phyloP scores from a whole-genome alignment of 495 filamentous ascomycete genomes.

The Penicillium goetzii region DNA sequence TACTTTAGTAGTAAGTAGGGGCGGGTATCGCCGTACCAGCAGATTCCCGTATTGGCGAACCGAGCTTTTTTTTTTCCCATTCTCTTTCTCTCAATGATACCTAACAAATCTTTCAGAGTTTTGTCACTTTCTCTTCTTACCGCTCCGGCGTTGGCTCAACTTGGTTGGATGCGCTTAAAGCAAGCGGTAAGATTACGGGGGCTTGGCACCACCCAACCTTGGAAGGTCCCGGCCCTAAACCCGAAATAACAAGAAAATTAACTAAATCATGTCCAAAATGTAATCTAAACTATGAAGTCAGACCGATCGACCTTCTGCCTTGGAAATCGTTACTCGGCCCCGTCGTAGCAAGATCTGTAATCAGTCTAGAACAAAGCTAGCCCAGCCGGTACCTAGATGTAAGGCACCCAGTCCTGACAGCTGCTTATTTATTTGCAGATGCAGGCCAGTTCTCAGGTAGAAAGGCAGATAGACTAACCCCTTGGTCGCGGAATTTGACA shows the following conservation, averaged over 20 bases:
- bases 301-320: neutral
- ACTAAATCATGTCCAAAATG: neutral
- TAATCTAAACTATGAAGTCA: conserved; percentile 8
- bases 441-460: neutral
- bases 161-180: conserved; percentile 35
- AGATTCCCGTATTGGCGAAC: neutral
- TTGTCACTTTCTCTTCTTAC: neutral
- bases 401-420: neutral
- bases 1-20: neutral
- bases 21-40: neutral
- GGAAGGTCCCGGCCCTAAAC: neutral
- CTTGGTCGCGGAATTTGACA: conserved; percentile 28
- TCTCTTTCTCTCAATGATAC: neutral
- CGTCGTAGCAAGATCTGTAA: neutral
- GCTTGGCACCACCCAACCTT: conserved; percentile 20
- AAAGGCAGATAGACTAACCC: conserved; percentile 5
- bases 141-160: conserved; percentile 29
- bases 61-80: conserved; percentile 13
- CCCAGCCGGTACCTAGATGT: conserved; percentile 9
- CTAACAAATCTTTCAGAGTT: too few relatives aligned
- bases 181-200: conserved; percentile 31
- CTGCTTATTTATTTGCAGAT: conserved; percentile 2
- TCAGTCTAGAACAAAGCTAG: conserved; percentile 5
- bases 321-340: conserved; percentile 1
- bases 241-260: neutral